These are phyloP conservation scores for Mycena citricolor DNA, from an alignment of 1,284 basidiomycete species.

Conservation along the genomic window DNA sequence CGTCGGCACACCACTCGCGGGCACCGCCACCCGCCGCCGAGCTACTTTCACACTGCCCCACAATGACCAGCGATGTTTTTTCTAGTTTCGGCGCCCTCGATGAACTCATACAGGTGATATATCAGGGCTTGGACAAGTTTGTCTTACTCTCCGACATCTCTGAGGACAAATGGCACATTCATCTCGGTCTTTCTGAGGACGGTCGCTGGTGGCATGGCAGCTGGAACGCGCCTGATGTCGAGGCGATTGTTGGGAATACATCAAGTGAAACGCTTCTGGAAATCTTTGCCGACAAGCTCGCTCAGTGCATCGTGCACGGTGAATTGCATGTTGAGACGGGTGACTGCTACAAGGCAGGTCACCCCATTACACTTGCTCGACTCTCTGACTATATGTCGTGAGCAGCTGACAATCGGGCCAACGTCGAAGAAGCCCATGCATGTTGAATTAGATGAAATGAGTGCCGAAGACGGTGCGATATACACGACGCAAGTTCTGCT, in stretches of 20 bases:
- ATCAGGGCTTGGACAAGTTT: constrained; percentile 63
- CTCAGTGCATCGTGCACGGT: constrained; percentile 52
- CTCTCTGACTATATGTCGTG: constrained; percentile 7
- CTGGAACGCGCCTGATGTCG: constrained; percentile 56
- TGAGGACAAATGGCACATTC: constrained; percentile 53
- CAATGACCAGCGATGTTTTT: constrained; percentile 42
- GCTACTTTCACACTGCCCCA: too few species aligned
- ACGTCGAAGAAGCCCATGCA: constrained; percentile 53
- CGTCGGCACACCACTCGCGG: too few species aligned
- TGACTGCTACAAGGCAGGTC: constrained; percentile 58
- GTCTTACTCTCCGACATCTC: constrained; percentile 58
- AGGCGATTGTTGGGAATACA: constrained; percentile 47
- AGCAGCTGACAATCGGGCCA: constrained; percentile 60
- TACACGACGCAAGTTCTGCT: constrained; percentile 56
- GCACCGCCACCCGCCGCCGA: too few species aligned
- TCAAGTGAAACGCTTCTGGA: constrained; percentile 48
- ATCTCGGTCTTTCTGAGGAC: constrained; percentile 53
- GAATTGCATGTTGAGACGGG: constrained; percentile 51
- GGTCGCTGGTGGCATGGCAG: constrained; percentile 70
- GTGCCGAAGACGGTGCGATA: constrained; percentile 52
- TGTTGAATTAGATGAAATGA: constrained; percentile 55
- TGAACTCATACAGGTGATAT: constrained; percentile 67
- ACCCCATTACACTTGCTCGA: too few species aligned
- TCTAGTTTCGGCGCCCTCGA: constrained; percentile 57
- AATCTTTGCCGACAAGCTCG: constrained; percentile 54